Evolutionary conservation across 2,329 filamentous ascomycete genomes (phyloP).

Genomic region (Colletotrichum sp.): DNA sequence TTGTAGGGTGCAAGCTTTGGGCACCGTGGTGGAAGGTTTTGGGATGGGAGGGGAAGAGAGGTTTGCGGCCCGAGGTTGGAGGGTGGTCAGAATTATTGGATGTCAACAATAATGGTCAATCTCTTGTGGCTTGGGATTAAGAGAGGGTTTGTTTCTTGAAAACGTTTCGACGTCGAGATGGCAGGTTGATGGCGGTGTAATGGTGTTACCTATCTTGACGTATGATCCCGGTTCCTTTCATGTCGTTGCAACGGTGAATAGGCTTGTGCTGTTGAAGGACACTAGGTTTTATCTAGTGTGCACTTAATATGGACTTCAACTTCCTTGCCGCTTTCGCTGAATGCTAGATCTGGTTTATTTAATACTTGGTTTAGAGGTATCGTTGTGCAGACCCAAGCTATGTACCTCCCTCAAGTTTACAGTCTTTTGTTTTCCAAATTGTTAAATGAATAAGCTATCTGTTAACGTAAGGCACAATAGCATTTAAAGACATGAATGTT

Average conservation of each 20-base stretch:
- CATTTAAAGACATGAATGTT: too few species aligned
- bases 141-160: rapidly evolving
- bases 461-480: too few species aligned
- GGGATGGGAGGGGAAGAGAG: too few species aligned
- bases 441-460: too few species aligned
- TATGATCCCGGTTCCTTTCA: not conserved
- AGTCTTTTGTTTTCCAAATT: too few species aligned
- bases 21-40: not conserved
- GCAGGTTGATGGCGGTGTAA: not conserved
- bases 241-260: rapidly evolving
- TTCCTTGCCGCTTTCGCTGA: too few species aligned
- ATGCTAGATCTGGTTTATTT: too few species aligned
- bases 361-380: too few species aligned
- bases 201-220: rapidly evolving
- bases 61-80: not conserved
- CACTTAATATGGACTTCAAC: not conserved
- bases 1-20: not conserved
- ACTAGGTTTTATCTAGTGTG: not conserved
- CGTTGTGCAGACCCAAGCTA: too few species aligned
- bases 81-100: not conserved
- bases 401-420: too few species aligned
- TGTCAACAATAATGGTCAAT: not conserved
- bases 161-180: not conserved
- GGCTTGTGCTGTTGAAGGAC: too few species aligned
- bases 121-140: rapidly evolving